phyloP scores from a whole-genome alignment of 352 stramenopile species.

The Pythium folliculosum region DNA sequence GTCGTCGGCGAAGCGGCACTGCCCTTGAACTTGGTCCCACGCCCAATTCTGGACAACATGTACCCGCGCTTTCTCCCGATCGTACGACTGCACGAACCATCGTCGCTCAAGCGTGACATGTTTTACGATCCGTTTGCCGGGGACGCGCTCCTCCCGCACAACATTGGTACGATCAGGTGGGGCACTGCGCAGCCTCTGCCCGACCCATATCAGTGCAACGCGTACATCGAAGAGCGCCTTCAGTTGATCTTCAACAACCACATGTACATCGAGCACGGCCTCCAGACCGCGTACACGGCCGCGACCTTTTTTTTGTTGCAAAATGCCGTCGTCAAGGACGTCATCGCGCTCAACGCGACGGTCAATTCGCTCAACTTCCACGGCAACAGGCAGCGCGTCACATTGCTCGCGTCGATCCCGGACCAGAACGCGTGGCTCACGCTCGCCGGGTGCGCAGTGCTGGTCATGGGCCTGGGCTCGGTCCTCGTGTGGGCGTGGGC shows the following conservation, averaged over 20 bases:
- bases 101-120: not conserved
- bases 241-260: not conserved
- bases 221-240: not conserved
- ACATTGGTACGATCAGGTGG: not conserved
- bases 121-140: not conserved
- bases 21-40: not conserved
- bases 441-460: not conserved
- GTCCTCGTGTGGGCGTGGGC: not conserved
- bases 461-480: not conserved
- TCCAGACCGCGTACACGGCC: conserved; percentile 6
- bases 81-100: not conserved
- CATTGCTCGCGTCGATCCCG: not conserved
- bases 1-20: not conserved
- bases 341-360: not conserved
- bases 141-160: conserved; percentile 1
- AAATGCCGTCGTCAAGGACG: not conserved
- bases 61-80: not conserved
- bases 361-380: not conserved
- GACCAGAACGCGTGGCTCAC: conserved; percentile 1
- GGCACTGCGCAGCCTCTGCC: no score
- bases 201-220: not conserved
- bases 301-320: conserved; percentile 7
- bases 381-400: not conserved
- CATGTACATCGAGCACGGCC: conserved; percentile 3
- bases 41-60: not conserved